A percentile compares a stretch with the other conserved stretches of the same genome.
phyloP scores from a whole-genome alignment of 1,284 basidiomycete genomes.

The Austropuccinia psidii region DNA sequence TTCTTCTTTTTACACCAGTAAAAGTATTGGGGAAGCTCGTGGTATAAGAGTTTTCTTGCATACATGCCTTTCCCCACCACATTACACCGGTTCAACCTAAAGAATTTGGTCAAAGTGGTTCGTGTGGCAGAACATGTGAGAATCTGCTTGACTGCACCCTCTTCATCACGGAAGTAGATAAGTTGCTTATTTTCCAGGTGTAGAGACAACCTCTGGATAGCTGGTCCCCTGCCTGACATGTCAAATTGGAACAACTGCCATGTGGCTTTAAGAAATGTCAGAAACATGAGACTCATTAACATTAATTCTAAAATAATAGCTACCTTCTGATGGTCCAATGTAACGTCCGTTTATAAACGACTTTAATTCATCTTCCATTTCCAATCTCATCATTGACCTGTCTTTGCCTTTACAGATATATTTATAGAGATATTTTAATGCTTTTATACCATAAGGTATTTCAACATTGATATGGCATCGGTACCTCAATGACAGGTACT shows the following conservation, averaged over 20 bases:
- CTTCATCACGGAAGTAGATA: not conserved
- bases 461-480: conserved; percentile 55
- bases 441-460: conserved; percentile 45
- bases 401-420: conserved; percentile 54
- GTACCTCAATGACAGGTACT: conserved; percentile 46
- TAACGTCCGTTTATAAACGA: conserved; percentile 47
- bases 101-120: not conserved
- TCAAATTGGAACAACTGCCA: conserved; percentile 49
- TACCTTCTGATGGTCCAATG: not conserved
- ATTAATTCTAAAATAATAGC: conserved; percentile 42
- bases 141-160: not conserved
- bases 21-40: not conserved
- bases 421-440: conserved; percentile 53
- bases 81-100: not conserved
- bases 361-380: not conserved
- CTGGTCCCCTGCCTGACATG: conserved; percentile 42
- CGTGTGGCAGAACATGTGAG: not conserved
- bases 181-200: not conserved
- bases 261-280: conserved; percentile 46
- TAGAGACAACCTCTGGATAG: not conserved
- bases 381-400: conserved; percentile 43
- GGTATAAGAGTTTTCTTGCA: not conserved
- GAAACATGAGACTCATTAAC: conserved; percentile 48
- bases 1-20: not conserved
- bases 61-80: not conserved